Evolutionary conservation across 306 rosid genomes (phyloP), one percentile per base, ranked within the genome.

Genomic region (Arachis stenosperma): DNA sequence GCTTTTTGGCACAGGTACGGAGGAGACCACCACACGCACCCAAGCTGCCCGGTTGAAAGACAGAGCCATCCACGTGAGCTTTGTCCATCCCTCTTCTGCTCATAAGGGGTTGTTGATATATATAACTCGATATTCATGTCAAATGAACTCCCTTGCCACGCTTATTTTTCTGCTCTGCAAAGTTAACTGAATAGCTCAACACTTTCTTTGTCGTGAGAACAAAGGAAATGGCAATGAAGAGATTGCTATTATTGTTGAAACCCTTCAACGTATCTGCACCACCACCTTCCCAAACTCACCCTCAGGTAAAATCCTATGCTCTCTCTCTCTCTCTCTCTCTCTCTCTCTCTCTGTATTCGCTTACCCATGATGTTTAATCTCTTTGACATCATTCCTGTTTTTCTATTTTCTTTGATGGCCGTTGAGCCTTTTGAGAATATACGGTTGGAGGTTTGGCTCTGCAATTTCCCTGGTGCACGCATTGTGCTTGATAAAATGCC

Each of bases 231-330:
- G 29, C 83, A 57, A 74, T 52, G 73, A 88, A 82, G 89, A 86
- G 79, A 78, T 54, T 91, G 55, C 36, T 91, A 70, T 61, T 91
- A 74, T 78, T 91, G 56, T 74, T 88, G 22, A 91, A 94, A 75
- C 91, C 97, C 47, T 82, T 83, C 46, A 84, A 59, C 54, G 74
- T 50, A 6, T 84, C 84, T 75, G 8, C 65, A 3, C 86, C 93
- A 54, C 76, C 84, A 50, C 76, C 84, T 71, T 76, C 86, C 62
- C 82, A 81, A 78, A 81, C 87, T 42, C 88, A 79, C 17, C 86
- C 96, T 46, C 91, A 71, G 91, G 96, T 89, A 60, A 3, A 37
- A 33, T 33, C 37, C 37, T 33, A 33, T 33, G 4, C 15, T 33
- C 29, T 52, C 15, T 5, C 67, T 66, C 36, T 80, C 54, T 41